Base-by-base conservation (phyloP, 1,284 basidiomycete genomes). In the Ganoderma lingzhi region DNA sequence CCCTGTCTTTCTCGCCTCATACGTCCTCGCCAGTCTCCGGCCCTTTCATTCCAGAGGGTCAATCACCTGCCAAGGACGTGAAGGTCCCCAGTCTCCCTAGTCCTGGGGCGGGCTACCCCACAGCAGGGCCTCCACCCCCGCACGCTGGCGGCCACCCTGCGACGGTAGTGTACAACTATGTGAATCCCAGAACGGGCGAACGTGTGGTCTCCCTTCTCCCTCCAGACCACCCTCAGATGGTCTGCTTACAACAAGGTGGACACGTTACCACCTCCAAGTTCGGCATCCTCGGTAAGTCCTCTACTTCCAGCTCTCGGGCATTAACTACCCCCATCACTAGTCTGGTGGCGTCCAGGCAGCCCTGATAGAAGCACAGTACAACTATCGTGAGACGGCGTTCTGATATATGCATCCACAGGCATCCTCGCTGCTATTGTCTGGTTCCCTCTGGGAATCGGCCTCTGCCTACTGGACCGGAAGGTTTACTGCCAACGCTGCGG, bases 361-460 rank as follows among this genome's bases (percentile, higher is more conserved):
- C 23, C 51, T 30, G 12, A n/a, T 9, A 15, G 23, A 15, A 23
- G 53, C 53, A 35, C 3, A 15, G 6, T 6, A 30, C 3, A 32
- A 39, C 35, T 5, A 23, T 10, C 37, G 10, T 60, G n/a, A 9
- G 4, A 9, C 39, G 15, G 30, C 12, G 12, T 35, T 56, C 32
- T 56, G 48, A 51, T 8, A 51, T 51, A 8, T 23, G 6, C 9
- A 9, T 19, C n/a, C 67, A 19, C 70, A 93, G 92, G 93, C 69
- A 80, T 95, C 35, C 80, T 95, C 23, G 91, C 91, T 15, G 93
- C 93, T 3, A 82, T 95, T 32, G 83, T 95, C 71, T 95, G 93
- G 92, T 95, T 95, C 81, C 93, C 93, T 1, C 80, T 94, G 0
- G 93, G 93, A 6, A 84, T 95, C 58, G 91, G 87, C 2, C 81